These are phyloP conservation scores for Myxozyma monticola DNA, from an alignment of 805 yeast species.

Conservation along the genomic window DNA sequence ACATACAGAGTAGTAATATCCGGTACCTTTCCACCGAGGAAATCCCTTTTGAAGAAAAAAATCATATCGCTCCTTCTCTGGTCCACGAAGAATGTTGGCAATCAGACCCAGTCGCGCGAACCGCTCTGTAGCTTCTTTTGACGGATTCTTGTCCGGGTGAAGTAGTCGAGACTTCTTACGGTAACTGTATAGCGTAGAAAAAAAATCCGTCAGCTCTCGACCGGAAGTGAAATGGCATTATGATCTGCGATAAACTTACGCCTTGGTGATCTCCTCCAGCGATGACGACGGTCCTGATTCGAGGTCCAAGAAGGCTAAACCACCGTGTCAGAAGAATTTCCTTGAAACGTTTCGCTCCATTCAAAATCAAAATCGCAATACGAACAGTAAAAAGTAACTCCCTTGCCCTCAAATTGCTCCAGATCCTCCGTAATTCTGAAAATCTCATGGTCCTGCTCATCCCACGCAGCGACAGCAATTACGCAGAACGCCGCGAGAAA, in stretches of 20 bases:
- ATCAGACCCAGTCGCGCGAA: slow-evolving; percentile 78
- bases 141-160: slow-evolving; percentile 82
- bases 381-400: slow-evolving; percentile 68
- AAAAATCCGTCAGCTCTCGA: too few relatives aligned
- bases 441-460: slow-evolving; percentile 74
- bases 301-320: slow-evolving; percentile 44
- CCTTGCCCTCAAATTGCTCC: slow-evolving; percentile 59
- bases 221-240: too few relatives aligned
- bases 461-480: slow-evolving; percentile 44
- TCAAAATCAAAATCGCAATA: slow-evolving; percentile 1
- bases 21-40: slow-evolving; percentile 75
- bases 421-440: slow-evolving; percentile 69
- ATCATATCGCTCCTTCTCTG: slow-evolving; percentile 72
- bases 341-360: not conserved
- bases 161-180: slow-evolving; percentile 66
- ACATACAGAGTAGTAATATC: slow-evolving; percentile 50
- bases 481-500: slow-evolving; percentile 2
- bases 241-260: too few relatives aligned
- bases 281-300: slow-evolving; percentile 45
- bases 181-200: too few relatives aligned
- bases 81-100: slow-evolving; percentile 66
- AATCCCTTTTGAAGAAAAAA: slow-evolving; percentile 80
- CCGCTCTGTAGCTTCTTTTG: slow-evolving; percentile 60
- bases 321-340: not conserved
- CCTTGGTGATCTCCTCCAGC: slow-evolving; percentile 39